Base-by-base conservation (phyloP, 306 rosid genomes). In the Prosopis cineraria region DNA sequence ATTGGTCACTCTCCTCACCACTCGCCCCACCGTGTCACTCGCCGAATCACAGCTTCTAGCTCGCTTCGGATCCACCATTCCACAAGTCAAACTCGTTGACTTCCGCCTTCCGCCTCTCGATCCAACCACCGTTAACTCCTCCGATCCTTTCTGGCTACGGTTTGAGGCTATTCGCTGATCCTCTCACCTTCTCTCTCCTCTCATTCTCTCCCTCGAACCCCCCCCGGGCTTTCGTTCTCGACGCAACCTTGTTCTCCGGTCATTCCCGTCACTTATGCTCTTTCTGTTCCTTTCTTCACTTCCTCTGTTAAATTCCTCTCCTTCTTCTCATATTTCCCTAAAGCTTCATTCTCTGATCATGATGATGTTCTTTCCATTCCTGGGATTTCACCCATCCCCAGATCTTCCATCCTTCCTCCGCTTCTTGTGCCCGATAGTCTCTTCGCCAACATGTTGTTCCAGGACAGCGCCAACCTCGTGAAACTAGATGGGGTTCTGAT, bases 401-500 rank as follows among this genome's bases (percentile, higher is more conserved):
- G 5, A 62, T 82, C 87, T 0, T 88, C 87, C 4, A 34, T 92
- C 25, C 89, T 95, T 39, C 86, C 88, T 0, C 3, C 33, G 19
- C 86, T 92, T 58, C 78, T 80, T 0, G 30, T 27, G 2, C 68
- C 77, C 0, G 20, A 74, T 2, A 53, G 36, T 7, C 3, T 87
- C 13, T 84, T 82, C 37, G 34, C 60, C 10, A 69, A 56, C 0
- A 25, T 84, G 0, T 34, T 84, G 25, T 36, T 22, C 8, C 81
- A 72, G 47, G 91, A 84, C 34, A 63, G 84, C 60, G 64, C 52
- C 33, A 78, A 87, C 3, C 66, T 92, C 37, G 3, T 25, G 0
- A 79, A 76, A 14, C 13, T 75, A 4, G 13, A 75, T 12, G 95
- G 93, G 80, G 58, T 90, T 56, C 60, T 91, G n/a, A 30, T 90